Evolutionary conservation across 2,329 filamentous ascomycete genomes (phyloP), one percentile per base, ranked within the genome.

Genomic region (Scleromitrula shiraiana): DNA sequence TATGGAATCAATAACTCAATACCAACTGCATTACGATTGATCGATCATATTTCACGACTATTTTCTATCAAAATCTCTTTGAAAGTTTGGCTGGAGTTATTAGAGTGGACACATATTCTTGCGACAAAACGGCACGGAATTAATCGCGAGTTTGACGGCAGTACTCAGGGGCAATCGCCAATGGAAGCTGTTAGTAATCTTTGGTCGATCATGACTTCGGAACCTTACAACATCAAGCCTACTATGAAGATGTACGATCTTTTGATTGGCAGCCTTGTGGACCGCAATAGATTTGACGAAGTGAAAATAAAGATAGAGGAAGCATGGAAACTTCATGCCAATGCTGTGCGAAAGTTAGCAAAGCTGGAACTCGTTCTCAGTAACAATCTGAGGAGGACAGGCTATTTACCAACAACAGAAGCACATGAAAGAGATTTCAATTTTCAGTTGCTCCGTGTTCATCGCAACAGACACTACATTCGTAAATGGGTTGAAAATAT

Each of bases 1-100:
- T 85, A 83, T 53, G 77, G 83, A n/a, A 74, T 72, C 52, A 86
- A 83, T 64, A 80, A 76, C 40, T 72, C 82, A 46, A 70, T 88
- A 4, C 62, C 70, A 1, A 68, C 72, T 2, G 84, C 78, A 10
- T 59, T 83, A 22, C 71, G 75, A 33, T 59, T 84, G 0, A 66
- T 89, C 10, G 74, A 84, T 50, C 77, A 77, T 56, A 63, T 90
- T 40, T 82, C 85, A 0, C 66, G 66, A 1, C 68, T 69, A 6
- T 86, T 84, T 64, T 53, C 67, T 1, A 66, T 91, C 20, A 53
- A 68, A 1, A 78, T 91, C 30, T 66, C 78, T 0, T 57, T 61
- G 6, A 61, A 70, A 5, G 71, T 80, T 15, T 91, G 87, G 86
- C 70, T 72, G 7, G 76, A 82, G 46, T 65, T 91, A 2, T 68